Base-by-base conservation (phyloP, 1,284 basidiomycete species). In the Apiotrichum siamense region DNA sequence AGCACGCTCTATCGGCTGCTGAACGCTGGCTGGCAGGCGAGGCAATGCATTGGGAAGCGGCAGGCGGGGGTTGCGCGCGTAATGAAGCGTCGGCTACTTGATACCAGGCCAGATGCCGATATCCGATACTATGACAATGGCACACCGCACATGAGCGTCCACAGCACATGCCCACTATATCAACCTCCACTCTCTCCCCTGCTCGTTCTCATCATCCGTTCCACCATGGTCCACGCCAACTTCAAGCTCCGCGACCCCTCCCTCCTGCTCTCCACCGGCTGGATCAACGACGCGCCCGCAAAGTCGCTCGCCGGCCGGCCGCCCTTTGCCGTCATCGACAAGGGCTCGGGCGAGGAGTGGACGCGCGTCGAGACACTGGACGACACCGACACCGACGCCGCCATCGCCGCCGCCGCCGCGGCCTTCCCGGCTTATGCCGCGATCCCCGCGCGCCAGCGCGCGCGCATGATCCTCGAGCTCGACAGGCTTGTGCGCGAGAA, bases 401-500 rank as follows among this genome's bases (percentile, higher is more conserved):
- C 58, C 2, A 49, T 57, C 44, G 48, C 50, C 3, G 58, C 55
- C 2, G 58, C 58, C 2, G 25, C 47, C 7, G 53, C 32, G 20
- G 58, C 58, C 23, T 60, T 60, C 46, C 52, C 52, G n/a, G 24
- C 33, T 0, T 60, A 40, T 26, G 25, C 45, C 4, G 35, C 48
- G 25, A 46, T 44, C 12, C 37, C 47, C 1, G 55, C 55, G 17
- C 55, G 58, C 23, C 42, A 45, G 32, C 58, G 58, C 31, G 58
- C 58, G n/a, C 50, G 55, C 31, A 50, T 55, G 48, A 55, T 58
- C 25, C 47, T 58, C 27, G 40, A 50, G 45, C 39, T 52, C 44
- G 57, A 58, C 50, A 47, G 44, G 32, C 52, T 55, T 18, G 50
- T 58, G 9, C 57, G 57, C 44, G 49, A 54, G 50, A 41, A 49